These are phyloP conservation scores for Kitagawia praeruptora DNA, from an alignment of 129 eudicot genomes.

Conservation along the genomic window DNA sequence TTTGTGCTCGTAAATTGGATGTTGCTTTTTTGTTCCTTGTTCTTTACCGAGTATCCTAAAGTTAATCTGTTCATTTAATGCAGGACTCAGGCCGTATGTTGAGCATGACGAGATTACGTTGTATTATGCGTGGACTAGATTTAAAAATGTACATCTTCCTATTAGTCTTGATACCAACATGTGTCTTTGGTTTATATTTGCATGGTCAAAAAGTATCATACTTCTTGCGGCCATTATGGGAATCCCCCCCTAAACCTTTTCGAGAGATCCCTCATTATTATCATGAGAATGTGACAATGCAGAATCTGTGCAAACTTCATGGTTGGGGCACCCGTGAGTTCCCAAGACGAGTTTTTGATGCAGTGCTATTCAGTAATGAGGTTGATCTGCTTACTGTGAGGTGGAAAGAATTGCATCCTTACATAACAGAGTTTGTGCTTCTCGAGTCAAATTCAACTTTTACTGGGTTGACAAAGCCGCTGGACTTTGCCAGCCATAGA, in stretches of 20 bases:
- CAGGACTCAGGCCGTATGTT: conserved; percentile 31
- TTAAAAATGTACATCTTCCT: conserved; percentile 35
- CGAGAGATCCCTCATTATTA: conserved; percentile 54
- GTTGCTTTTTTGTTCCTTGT: background rate
- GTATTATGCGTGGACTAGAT: conserved; percentile 51
- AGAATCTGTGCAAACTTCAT: conserved; percentile 52
- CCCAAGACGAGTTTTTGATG: conserved; percentile 66
- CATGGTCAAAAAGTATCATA: conserved; percentile 63
- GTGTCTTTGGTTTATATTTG: conserved; percentile 25
- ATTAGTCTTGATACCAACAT: conserved; percentile 41
- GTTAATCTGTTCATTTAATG: background rate
- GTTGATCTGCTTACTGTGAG: conserved; percentile 46
- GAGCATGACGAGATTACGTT: conserved; percentile 39
- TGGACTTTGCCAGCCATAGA: conserved; percentile 26
- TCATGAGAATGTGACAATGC: conserved; percentile 56
- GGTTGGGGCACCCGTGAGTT: conserved; percentile 61
- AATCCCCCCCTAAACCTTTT: conserved; percentile 55
- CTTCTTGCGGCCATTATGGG: conserved; percentile 61
- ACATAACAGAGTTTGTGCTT: conserved; percentile 45
- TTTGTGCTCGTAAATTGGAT: background rate
- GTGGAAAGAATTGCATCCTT: conserved; percentile 60
- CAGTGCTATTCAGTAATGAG: conserved; percentile 61
- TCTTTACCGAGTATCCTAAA: background rate
- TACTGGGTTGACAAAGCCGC: conserved; percentile 47
- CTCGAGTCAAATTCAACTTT: conserved; percentile 73